Evolutionary conservation across 345 rosid species (phyloP).

Genomic region (Atalantia buxifolia): DNA sequence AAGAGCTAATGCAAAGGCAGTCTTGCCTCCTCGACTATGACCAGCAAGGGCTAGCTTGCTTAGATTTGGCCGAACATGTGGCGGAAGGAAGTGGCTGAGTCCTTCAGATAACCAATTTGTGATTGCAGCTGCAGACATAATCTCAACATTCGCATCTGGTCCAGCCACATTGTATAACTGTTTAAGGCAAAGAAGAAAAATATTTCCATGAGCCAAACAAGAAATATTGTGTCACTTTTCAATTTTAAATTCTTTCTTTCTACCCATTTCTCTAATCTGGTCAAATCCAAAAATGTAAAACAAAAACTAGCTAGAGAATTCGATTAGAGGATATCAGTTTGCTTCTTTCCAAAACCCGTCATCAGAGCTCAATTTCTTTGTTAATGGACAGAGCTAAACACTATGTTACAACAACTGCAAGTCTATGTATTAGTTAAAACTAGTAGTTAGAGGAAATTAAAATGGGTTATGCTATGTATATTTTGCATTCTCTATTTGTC

Average conservation of each 20-base stretch:
- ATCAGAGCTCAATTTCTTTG: background rate
- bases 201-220: background rate
- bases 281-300: background rate
- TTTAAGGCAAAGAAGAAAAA: constrained; percentile 1
- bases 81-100: constrained; percentile 47
- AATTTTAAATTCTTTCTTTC: background rate
- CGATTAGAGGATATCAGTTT: background rate
- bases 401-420: background rate
- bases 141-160: constrained; percentile 61
- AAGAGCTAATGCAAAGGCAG: constrained; percentile 70
- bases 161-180: constrained; percentile 75
- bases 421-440: background rate
- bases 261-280: background rate
- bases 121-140: constrained; percentile 47
- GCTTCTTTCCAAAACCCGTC: background rate
- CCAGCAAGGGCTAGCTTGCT: constrained; percentile 65
- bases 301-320: background rate
- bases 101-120: constrained; percentile 59
- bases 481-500: background rate
- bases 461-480: background rate
- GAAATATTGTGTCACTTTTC: background rate
- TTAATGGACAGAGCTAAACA: background rate
- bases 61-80: constrained; percentile 49
- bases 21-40: constrained; percentile 90
- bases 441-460: background rate